These are phyloP conservation scores for Alternaria panax DNA, from an alignment of 2,329 filamentous ascomycete species.

Conservation along the genomic window DNA sequence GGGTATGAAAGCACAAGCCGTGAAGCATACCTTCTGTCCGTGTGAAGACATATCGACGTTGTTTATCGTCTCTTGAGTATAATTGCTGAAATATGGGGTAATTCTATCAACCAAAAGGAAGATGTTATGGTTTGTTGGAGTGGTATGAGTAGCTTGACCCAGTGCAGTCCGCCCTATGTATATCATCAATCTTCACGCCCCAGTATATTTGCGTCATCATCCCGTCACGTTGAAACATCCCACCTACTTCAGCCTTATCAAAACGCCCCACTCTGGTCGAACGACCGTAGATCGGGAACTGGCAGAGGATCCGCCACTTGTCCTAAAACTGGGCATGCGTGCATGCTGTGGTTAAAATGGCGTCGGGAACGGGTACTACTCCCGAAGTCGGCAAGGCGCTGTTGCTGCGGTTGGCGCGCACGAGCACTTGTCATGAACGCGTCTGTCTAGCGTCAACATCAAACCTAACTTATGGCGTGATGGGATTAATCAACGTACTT, in stretches of 20 bases:
- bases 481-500: neutral
- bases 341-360: constrained; percentile 5
- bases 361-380: constrained; percentile 2
- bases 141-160: neutral
- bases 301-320: neutral
- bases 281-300: neutral
- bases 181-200: constrained; percentile 7
- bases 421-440: neutral
- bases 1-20: neutral
- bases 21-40: constrained; percentile 29
- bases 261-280: constrained; percentile 2
- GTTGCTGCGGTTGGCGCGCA: neutral
- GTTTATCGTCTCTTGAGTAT: neutral
- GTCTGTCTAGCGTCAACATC: neutral
- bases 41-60: constrained; percentile 20
- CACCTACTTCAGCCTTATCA: constrained; percentile 2
- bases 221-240: constrained; percentile 25
- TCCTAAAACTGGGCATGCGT: constrained; percentile 1
- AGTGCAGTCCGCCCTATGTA: constrained; percentile 8
- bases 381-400: neutral
- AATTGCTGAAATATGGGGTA: neutral
- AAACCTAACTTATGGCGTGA: neutral
- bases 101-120: neutral
- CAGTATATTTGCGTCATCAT: constrained; percentile 25
- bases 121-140: neutral